These are phyloP conservation scores for Metschnikowia aberdeeniae DNA, from an alignment of 805 yeast species.

Conservation along the genomic window DNA sequence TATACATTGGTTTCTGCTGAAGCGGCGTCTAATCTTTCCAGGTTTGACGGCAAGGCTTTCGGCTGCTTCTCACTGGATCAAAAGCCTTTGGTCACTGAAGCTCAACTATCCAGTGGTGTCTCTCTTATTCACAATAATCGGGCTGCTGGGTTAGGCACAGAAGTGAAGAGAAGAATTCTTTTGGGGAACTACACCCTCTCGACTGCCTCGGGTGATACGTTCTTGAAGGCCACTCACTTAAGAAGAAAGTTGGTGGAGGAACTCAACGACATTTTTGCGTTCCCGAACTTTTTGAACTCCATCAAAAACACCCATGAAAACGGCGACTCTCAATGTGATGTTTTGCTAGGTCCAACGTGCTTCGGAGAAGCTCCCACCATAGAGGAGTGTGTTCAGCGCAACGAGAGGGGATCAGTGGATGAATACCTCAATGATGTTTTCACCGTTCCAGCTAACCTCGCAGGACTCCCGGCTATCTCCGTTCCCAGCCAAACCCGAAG, in stretches of 20 bases:
- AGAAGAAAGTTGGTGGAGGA: conserved; percentile 60
- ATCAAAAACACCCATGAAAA: background rate
- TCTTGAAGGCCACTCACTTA: conserved; percentile 65
- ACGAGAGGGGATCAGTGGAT: conserved; percentile 45
- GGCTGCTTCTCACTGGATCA: conserved; percentile 21
- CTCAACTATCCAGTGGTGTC: conserved; percentile 1
- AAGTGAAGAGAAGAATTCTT: conserved; percentile 77
- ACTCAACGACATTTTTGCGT: conserved; percentile 58
- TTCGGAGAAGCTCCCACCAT: conserved; percentile 52
- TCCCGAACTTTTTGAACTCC: conserved; percentile 36
- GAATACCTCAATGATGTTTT: conserved; percentile 77
- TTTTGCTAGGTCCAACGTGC: conserved; percentile 72
- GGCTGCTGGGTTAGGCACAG: conserved; percentile 65
- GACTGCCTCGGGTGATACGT: conserved; percentile 72
- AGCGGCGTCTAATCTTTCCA: conserved; percentile 85
- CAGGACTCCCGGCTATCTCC: conserved; percentile 83
- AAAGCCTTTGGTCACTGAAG: conserved; percentile 17
- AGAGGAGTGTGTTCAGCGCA: conserved; percentile 32
- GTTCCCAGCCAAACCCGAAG: conserved; percentile 50
- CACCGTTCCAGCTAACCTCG: conserved; percentile 86
- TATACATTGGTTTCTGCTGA: conserved; percentile 89
- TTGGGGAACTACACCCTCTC: conserved; percentile 85
- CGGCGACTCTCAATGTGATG: conserved; percentile 42
- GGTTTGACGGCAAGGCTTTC: conserved; percentile 69
- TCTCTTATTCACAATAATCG: conserved; percentile 47